Evolutionary conservation across 2,329 filamentous ascomycete species (phyloP).

Genomic region (Pestalotiopsis sp.): DNA sequence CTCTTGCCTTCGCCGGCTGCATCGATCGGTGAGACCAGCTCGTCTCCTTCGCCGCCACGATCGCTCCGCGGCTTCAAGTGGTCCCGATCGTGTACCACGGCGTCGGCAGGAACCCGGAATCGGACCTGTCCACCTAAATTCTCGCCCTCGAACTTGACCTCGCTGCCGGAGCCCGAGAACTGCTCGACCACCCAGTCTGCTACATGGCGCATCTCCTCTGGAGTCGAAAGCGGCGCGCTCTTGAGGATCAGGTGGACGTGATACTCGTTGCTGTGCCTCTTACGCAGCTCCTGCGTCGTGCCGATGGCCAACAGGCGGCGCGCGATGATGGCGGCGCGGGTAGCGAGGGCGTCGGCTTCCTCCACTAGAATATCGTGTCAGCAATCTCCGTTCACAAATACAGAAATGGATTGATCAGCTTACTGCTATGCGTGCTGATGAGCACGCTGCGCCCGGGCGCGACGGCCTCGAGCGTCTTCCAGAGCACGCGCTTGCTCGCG

Average conservation of each 20-base stretch:
- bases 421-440: constrained; percentile 69
- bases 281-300: constrained; percentile 24
- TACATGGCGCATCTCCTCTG: constrained; percentile 20
- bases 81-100: constrained; percentile 15
- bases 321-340: constrained; percentile 61
- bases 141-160: constrained; percentile 56
- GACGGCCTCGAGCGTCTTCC: constrained; percentile 68
- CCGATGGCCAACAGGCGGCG: constrained; percentile 25
- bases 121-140: constrained; percentile 66
- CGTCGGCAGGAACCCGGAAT: constrained; percentile 57
- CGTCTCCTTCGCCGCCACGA: not conserved
- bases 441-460: constrained; percentile 68
- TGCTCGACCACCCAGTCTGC: constrained; percentile 50
- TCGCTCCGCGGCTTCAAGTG: not conserved
- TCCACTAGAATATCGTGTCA: constrained; percentile 57
- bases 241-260: constrained; percentile 27
- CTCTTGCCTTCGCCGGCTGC: constrained; percentile 16
- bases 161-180: constrained; percentile 44
- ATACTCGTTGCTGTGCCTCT: constrained; percentile 27
- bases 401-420: not conserved
- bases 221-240: constrained; percentile 21
- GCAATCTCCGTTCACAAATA: too few species aligned
- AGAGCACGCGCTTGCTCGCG: constrained; percentile 73
- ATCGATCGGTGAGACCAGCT: constrained; percentile 10
- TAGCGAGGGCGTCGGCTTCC: constrained; percentile 75